Conservation (phyloP, 768 basidiomycete genomes). For the Serpula lacrymans region DNA sequence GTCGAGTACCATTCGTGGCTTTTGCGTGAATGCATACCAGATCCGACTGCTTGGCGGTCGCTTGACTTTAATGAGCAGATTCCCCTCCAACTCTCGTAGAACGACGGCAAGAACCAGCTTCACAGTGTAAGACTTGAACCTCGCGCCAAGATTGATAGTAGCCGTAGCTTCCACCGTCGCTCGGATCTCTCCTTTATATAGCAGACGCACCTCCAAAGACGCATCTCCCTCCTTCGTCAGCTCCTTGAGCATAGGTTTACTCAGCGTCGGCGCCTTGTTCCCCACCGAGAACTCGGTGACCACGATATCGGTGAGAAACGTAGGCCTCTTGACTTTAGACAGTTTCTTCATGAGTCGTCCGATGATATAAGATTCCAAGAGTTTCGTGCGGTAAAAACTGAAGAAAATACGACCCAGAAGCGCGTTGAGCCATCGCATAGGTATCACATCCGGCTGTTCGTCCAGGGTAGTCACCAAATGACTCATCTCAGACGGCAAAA, state of each 20-base stretch:
- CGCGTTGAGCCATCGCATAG: slow-evolving; percentile 97
- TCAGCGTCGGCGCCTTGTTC: slow-evolving; percentile 76
- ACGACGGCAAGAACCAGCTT: slow-evolving; percentile 88
- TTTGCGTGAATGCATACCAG: slow-evolving; percentile 90
- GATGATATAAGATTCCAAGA: slow-evolving; percentile 82
- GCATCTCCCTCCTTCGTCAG: slow-evolving; percentile 93
- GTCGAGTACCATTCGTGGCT: slow-evolving; percentile 82
- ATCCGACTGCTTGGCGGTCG: slow-evolving; percentile 93
- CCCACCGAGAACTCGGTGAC: slow-evolving; percentile 92
- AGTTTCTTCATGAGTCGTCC: slow-evolving; percentile 90
- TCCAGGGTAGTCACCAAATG: slow-evolving; percentile 82
- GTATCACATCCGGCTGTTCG: slow-evolving; percentile 92
- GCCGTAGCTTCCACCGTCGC: slow-evolving; percentile 90
- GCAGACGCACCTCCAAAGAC: slow-evolving; percentile 79
- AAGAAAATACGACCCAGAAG: slow-evolving; percentile 91
- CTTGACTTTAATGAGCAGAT: slow-evolving; percentile 85
- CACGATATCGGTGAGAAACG: slow-evolving; percentile 78
- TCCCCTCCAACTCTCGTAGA: slow-evolving; percentile 87
- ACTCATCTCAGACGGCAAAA: slow-evolving; percentile 76
- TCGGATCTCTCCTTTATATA: slow-evolving; percentile 83
- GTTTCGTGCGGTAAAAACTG: slow-evolving; percentile 81
- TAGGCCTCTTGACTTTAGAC: slow-evolving; percentile 84
- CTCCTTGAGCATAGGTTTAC: slow-evolving; percentile 98
- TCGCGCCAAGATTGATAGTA: slow-evolving; percentile 76
- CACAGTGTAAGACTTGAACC: slow-evolving; percentile 87